These are phyloP conservation scores for Sonneratia alba DNA, from an alignment of 345 rosid species.

Conservation along the genomic window DNA sequence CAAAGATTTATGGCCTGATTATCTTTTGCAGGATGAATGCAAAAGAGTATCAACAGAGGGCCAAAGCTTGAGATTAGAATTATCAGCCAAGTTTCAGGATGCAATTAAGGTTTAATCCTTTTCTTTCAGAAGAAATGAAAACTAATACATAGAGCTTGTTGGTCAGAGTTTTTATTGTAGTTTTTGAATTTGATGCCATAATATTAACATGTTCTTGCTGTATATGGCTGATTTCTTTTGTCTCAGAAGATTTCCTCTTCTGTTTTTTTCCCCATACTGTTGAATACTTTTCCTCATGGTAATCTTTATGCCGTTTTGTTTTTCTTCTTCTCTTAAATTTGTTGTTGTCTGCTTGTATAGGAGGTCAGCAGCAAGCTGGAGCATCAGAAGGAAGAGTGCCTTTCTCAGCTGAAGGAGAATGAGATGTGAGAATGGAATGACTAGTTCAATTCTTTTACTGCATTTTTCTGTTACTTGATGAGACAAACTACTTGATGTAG, in stretches of 20 bases:
- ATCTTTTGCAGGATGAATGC: conserved; percentile 73
- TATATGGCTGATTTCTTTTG: background rate
- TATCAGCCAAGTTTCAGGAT: conserved; percentile 84
- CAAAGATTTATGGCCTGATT: conserved; percentile 10
- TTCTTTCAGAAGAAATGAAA: background rate
- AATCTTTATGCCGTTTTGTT: background rate
- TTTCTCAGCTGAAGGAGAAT: conserved; percentile 80
- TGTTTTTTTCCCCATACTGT: background rate
- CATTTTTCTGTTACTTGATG: background rate
- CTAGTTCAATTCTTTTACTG: background rate
- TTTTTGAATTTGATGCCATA: background rate
- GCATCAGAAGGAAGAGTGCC: conserved; percentile 77
- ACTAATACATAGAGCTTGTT: background rate
- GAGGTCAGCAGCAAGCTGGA: conserved; percentile 86
- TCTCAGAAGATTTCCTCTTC: background rate
- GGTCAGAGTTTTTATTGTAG: background rate
- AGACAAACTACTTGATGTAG: background rate
- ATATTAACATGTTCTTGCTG: background rate
- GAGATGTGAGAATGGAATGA: conserved; percentile 56
- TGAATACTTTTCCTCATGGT: background rate
- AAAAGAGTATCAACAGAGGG: conserved; percentile 82
- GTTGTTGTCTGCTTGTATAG: conserved; percentile 22
- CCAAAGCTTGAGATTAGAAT: conserved; percentile 72
- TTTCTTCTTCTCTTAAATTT: background rate
- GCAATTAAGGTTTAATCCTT: conserved; percentile 62